Evolutionary conservation across 2,329 filamentous ascomycete species (phyloP).

Genomic region (Emergomyces pasteurianus): DNA sequence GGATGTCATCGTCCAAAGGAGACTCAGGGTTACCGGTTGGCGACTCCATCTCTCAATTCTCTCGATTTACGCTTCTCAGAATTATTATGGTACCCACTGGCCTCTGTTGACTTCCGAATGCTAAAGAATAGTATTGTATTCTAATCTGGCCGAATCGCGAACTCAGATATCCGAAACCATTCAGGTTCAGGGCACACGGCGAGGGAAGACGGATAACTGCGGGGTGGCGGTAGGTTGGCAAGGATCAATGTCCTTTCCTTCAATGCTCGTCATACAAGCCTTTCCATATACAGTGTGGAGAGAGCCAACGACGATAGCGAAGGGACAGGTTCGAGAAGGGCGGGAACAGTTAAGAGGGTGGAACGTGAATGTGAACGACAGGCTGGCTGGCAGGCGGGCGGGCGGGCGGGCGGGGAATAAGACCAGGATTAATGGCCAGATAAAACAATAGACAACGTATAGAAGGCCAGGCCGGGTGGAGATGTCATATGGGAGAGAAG

Average conservation of each 20-base stretch:
- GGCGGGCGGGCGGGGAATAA: not conserved
- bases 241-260: not conserved
- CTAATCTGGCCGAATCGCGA: conserved; percentile 1
- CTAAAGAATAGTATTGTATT: not conserved
- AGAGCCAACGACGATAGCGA: not conserved
- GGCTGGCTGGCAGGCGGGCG: no score
- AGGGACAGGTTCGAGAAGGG: not conserved
- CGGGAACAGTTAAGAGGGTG: not conserved
- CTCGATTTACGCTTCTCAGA: not conserved
- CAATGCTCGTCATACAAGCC: not conserved
- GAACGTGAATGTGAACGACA: not conserved
- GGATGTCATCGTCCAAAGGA: conserved; percentile 66
- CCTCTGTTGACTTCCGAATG: not conserved
- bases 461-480: not conserved
- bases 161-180: conserved; percentile 2
- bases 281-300: not conserved
- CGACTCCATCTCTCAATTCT: conserved; percentile 1
- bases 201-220: not conserved
- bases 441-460: not conserved
- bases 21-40: conserved; percentile 42
- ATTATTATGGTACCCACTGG: not conserved
- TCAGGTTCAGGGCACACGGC: not conserved
- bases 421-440: not conserved
- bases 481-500: not conserved
- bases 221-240: not conserved